Conservation (phyloP, 805 yeast species). For the Candida boleticola region DNA sequence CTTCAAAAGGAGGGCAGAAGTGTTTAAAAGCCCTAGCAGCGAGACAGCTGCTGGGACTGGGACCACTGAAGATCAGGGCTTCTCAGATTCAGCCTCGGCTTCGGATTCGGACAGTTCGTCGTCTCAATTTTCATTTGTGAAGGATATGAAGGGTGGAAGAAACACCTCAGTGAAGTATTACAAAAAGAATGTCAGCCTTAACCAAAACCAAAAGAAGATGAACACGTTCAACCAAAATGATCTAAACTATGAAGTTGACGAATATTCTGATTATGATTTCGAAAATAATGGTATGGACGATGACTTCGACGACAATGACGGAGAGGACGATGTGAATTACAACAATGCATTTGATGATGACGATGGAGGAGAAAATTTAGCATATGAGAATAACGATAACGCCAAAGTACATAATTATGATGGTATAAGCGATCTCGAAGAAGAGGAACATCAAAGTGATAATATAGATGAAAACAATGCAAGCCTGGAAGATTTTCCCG, state of each 20-base stretch:
- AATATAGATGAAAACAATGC: too few relatives aligned
- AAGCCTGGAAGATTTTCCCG: constrained; percentile 8
- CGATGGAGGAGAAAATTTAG: neutral
- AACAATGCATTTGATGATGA: constrained; percentile 20
- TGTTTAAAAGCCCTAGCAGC: constrained; percentile 3
- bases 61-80: neutral
- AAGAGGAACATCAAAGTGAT: too few relatives aligned
- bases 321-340: constrained; percentile 18
- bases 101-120: constrained; percentile 11
- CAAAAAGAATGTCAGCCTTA: constrained; percentile 20
- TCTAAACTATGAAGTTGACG: constrained; percentile 29
- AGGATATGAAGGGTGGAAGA: constrained; percentile 40
- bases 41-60: neutral
- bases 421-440: too few relatives aligned
- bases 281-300: constrained; percentile 42
- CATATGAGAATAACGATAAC: constrained; percentile 8
- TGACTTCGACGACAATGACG: constrained; percentile 14
- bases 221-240: constrained; percentile 28
- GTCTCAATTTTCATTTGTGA: constrained; percentile 42
- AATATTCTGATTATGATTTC: constrained; percentile 38
- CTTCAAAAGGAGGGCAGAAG: constrained; percentile 3
- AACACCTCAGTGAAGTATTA: constrained; percentile 45
- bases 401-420: too few relatives aligned
- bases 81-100: neutral
- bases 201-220: constrained; percentile 7